Evolutionary conservation across 2,329 filamentous ascomycete genomes (phyloP).

Genomic region (Beauveria australis): DNA sequence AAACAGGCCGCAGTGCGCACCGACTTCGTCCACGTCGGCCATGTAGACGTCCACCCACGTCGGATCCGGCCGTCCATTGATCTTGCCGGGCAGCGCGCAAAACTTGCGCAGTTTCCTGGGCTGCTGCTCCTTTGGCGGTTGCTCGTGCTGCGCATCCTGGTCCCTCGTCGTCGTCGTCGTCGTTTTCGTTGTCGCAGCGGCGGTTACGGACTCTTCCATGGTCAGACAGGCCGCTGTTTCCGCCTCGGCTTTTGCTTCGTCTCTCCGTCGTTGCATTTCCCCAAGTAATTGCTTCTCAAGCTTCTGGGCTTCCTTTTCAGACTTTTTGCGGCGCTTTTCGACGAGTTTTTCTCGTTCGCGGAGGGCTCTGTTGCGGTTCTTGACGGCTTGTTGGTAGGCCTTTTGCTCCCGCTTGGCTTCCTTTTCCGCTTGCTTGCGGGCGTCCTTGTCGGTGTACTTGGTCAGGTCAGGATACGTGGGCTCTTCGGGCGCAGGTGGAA

Average conservation of each 20-base stretch:
- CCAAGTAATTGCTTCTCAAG: constrained; percentile 21
- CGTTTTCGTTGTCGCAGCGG: background rate
- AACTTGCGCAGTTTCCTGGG: constrained; percentile 63
- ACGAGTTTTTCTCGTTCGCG: constrained; percentile 54
- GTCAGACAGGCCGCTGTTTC: too few species aligned
- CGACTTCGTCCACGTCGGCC: constrained; percentile 76
- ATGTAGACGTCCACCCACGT: constrained; percentile 76
- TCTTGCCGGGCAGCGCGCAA: constrained; percentile 59
- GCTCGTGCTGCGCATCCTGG: constrained; percentile 17
- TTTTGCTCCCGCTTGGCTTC: constrained; percentile 56
- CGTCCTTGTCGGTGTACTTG: constrained; percentile 53
- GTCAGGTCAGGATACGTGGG: constrained; percentile 50
- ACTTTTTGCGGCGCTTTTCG: constrained; percentile 43
- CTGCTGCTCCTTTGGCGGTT: constrained; percentile 17
- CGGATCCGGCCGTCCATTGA: constrained; percentile 50
- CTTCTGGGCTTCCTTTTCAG: constrained; percentile 29
- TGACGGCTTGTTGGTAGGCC: constrained; percentile 57
- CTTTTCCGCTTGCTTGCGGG: constrained; percentile 60
- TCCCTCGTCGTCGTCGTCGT: too few species aligned
- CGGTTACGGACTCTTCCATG: constrained; percentile 2
- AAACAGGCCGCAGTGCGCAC: constrained; percentile 78
- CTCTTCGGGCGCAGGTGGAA: constrained; percentile 43
- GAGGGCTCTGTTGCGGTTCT: constrained; percentile 56
- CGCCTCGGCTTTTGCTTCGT: constrained; percentile 18
- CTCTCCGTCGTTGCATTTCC: constrained; percentile 17